A percentile compares a stretch with the other conserved stretches of the same genome.
phyloP scores from a whole-genome alignment of 148 eudicot species.

The Pouteria glomerata region DNA sequence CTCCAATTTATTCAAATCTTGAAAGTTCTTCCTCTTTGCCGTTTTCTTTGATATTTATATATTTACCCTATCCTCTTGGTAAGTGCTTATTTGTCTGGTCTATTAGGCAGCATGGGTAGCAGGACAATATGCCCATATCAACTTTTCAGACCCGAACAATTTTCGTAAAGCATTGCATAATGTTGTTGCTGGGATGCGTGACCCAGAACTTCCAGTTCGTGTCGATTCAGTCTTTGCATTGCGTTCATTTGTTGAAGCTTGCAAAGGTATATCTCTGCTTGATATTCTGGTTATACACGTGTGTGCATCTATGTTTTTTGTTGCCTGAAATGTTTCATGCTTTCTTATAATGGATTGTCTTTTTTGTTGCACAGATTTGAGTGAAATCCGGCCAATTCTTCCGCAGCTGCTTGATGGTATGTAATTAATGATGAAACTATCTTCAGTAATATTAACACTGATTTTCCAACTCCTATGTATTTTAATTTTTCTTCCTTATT shows the following conservation, averaged over 20 bases:
- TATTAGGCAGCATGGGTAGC: slow-evolving; percentile 99
- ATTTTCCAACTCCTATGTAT: background rate
- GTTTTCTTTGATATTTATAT: background rate
- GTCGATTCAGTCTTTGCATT: slow-evolving; percentile 95
- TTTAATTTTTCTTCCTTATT: slow-evolving; percentile 5
- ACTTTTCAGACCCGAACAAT: slow-evolving; percentile 79
- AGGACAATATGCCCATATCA: slow-evolving; percentile 95
- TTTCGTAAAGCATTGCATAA: slow-evolving; percentile 85
- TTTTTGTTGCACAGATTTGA: slow-evolving; percentile 54
- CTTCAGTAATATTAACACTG: background rate
- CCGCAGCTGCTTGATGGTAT: slow-evolving; percentile 96
- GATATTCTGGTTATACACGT: background rate
- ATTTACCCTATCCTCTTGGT: background rate
- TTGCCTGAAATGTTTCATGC: background rate
- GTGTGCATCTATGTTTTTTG: slow-evolving; percentile 3
- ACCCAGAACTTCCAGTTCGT: slow-evolving; percentile 97
- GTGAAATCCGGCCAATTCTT: slow-evolving; percentile 92
- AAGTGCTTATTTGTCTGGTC: slow-evolving; percentile 5
- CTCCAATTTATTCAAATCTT: background rate
- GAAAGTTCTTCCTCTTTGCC: background rate
- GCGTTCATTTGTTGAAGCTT: slow-evolving; percentile 98
- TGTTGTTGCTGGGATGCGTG: slow-evolving; percentile 96
- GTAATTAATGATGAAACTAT: background rate
- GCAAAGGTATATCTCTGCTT: slow-evolving; percentile 50
- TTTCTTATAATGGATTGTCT: background rate